Evolutionary conservation across 2,329 filamentous ascomycete genomes (phyloP), one percentile per base, ranked within the genome.

Genomic region (Ambrosiella beaveri): DNA sequence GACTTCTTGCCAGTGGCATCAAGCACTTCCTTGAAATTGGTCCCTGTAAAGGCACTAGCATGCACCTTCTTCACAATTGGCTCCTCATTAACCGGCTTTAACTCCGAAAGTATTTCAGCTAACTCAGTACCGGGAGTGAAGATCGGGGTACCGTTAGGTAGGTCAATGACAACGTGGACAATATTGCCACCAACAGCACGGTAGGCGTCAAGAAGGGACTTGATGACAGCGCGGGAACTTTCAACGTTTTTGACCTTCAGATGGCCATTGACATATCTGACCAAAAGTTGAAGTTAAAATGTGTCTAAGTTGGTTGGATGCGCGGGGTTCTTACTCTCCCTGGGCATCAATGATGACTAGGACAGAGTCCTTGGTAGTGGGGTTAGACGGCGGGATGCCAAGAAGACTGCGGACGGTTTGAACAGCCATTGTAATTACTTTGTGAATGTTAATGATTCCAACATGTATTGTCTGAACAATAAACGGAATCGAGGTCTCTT

Each of bases 61-160:
- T 75, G 71, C 15, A 75, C 67, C 69, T 86, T 87, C 51, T 66
- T 64, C 17, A 86, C 70, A 1, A 79, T 66, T 64, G 77, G 77
- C 67, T 86, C 83, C 7, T 59, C 74, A 64, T 71, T 67, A 61
- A 70, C 66, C 0, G 82, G 75, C 36, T 69, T 73, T 45, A 86
- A 67, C 63, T 84, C 80, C 0, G 75, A 70, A 62, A 85, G 45
- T 84, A 61, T 81, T 78, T 79, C 70, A 0, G 78, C 81, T 4
- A 86, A 70, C 3, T 71, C 64, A 0, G 81, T 85, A 2, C 71
- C 72, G 0, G 80, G 78, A 0, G 82, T 86, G 68, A 86, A 86
- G 3, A 86, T 72, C 0, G 82, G 82, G 0, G 82, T 79, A 1
- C 79, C 81, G 0, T 75, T 72, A 1, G 81, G 80, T 0, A 75